A percentile compares a stretch with the other conserved stretches of the same genome.
Evolutionary conservation across 495 filamentous ascomycete genomes (phyloP).

Genomic region (Cryomyces antarcticus): DNA sequence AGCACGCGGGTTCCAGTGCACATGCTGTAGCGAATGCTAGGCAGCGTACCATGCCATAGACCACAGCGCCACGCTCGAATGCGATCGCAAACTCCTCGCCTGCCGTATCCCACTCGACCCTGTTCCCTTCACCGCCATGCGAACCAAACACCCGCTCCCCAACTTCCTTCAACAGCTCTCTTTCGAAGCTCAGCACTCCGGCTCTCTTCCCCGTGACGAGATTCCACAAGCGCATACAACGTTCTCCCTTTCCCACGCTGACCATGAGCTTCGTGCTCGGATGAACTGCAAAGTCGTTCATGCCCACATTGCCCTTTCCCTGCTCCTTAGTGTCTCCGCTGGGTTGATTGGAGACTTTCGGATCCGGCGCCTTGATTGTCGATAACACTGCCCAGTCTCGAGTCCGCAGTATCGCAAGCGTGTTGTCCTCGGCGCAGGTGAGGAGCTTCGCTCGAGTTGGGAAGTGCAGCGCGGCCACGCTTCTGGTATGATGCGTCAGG

Average conservation of each 20-base stretch:
- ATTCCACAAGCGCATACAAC: conserved; percentile 88
- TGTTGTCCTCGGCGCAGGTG: conserved; percentile 65
- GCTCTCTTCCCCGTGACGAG: conserved; percentile 90
- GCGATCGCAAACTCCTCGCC: conserved; percentile 70
- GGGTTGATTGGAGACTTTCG: conserved; percentile 63
- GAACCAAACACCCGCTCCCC: conserved; percentile 50
- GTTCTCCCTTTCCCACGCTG: conserved; percentile 70
- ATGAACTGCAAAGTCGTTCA: conserved; percentile 91
- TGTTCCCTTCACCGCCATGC: conserved; percentile 49
- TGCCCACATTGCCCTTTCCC: conserved; percentile 69
- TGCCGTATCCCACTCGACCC: conserved; percentile 57
- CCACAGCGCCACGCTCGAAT: conserved; percentile 68
- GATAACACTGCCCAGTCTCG: conserved; percentile 80
- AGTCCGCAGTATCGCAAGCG: conserved; percentile 64
- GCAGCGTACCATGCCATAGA: conserved; percentile 54
- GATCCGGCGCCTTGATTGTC: conserved; percentile 75
- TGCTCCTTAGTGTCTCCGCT: conserved; percentile 73
- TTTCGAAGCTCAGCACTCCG: conserved; percentile 66
- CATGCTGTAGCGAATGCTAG: background rate
- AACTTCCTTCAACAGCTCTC: conserved; percentile 41
- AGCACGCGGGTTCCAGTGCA: conserved; percentile 2
- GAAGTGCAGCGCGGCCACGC: conserved; percentile 59
- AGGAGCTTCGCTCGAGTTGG: conserved; percentile 77
- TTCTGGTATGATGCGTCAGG: conserved; percentile 65
- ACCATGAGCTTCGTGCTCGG: conserved; percentile 93